A percentile compares a stretch with the other conserved stretches of the same genome.
Conservation (phyloP, 1,284 basidiomycete genomes). For the Pseudozyma tsukubaensis region DNA sequence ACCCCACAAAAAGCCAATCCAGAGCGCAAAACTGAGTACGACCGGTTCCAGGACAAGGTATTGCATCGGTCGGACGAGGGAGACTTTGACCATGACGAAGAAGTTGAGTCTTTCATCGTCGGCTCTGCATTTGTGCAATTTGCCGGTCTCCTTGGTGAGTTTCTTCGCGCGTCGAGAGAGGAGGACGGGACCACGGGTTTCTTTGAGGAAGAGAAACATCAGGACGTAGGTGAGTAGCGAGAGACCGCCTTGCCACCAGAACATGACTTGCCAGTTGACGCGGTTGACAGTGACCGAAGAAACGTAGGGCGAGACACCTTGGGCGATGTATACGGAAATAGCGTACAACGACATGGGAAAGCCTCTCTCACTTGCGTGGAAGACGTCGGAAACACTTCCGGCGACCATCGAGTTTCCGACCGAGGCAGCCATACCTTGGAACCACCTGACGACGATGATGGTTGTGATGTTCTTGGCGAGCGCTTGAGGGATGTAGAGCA, state of each 20-base stretch:
- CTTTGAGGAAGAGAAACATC: slow-evolving; percentile 65
- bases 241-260: slow-evolving; percentile 56
- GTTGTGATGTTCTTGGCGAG: slow-evolving; percentile 58
- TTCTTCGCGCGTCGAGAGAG: slow-evolving; percentile 68
- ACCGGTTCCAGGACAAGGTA: slow-evolving; percentile 71
- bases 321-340: slow-evolving; percentile 68
- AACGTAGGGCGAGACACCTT: slow-evolving; percentile 60
- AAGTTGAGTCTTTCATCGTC: slow-evolving; percentile 62
- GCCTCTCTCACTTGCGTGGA: slow-evolving; percentile 69
- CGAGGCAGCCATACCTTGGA: slow-evolving; percentile 66
- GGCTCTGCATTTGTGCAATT: slow-evolving; percentile 68
- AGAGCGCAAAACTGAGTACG: slow-evolving; percentile 70
- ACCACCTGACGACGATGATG: slow-evolving; percentile 66
- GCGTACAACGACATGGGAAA: slow-evolving; percentile 70
- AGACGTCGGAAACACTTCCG: slow-evolving; percentile 62
- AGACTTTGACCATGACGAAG: slow-evolving; percentile 62
- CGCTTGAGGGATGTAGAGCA: slow-evolving; percentile 62
- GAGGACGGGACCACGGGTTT: slow-evolving; percentile 70
- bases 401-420: slow-evolving; percentile 67
- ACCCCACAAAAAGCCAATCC: slow-evolving; percentile 68
- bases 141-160: slow-evolving; percentile 69
- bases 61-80: slow-evolving; percentile 61
- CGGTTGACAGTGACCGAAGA: slow-evolving; percentile 60
- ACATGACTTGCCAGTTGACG: slow-evolving; percentile 60
- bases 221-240: slow-evolving; percentile 32